These are phyloP conservation scores for Trematosphaeria pertusa DNA, from an alignment of 2,329 filamentous ascomycete species.

Conservation along the genomic window DNA sequence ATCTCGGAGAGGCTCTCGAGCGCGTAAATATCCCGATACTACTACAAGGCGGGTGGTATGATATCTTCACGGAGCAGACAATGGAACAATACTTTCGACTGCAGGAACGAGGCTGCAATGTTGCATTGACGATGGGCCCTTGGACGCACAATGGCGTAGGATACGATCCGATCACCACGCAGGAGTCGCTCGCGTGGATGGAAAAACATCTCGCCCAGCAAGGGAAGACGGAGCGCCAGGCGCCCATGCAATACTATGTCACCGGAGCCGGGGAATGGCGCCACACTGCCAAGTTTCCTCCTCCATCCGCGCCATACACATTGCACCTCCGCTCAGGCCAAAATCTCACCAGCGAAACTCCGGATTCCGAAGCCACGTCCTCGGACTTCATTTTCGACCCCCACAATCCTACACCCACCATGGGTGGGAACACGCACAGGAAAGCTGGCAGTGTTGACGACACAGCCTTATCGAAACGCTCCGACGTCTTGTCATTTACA, in stretches of 20 bases:
- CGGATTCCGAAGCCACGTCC: not conserved
- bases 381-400: conserved; percentile 22
- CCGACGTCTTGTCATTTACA: conserved; percentile 17
- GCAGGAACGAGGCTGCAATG: conserved; percentile 12
- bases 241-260: conserved; percentile 19
- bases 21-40: conserved; percentile 19
- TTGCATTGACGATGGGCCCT: conserved; percentile 18
- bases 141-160: conserved; percentile 15
- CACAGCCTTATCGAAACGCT: conserved; percentile 11
- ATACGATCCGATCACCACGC: not conserved
- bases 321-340: conserved; percentile 5
- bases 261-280: conserved; percentile 24
- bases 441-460: conserved; percentile 16
- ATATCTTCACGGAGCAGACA: conserved; percentile 18
- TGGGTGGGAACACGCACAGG: conserved; percentile 19
- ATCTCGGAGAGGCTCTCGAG: conserved; percentile 13
- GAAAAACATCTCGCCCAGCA: conserved; percentile 13
- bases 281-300: conserved; percentile 10
- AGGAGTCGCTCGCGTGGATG: conserved; percentile 15
- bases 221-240: not conserved
- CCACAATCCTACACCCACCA: conserved; percentile 16
- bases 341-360: conserved; percentile 1
- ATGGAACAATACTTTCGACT: conserved; percentile 23
- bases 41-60: conserved; percentile 21
- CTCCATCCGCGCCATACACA: conserved; percentile 1